Evolutionary conservation across 2,329 filamentous ascomycete species (phyloP).

Genomic region (Paracoccidioides brasiliensis): DNA sequence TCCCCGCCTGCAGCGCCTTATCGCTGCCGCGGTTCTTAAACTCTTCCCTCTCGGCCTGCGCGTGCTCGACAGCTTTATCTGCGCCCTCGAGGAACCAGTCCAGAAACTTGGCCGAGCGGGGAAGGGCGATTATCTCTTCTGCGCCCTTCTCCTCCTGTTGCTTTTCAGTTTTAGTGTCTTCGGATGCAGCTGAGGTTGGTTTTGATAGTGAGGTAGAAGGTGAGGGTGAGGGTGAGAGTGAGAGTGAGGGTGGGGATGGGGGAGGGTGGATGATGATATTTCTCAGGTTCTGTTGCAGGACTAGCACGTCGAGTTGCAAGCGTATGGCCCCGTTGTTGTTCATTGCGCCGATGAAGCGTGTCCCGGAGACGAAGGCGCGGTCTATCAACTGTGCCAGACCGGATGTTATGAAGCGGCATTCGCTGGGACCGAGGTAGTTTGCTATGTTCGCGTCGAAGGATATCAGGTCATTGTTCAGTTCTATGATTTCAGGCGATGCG

Average conservation of each 20-base stretch:
- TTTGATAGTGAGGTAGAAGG: no score
- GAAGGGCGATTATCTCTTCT: constrained; percentile 29
- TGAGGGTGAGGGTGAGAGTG: neutral
- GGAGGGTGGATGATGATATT: constrained; percentile 51
- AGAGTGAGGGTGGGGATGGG: constrained; percentile 5
- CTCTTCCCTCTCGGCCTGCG: constrained; percentile 32
- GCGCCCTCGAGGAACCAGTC: constrained; percentile 37
- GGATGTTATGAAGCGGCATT: constrained; percentile 61
- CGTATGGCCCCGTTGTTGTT: constrained; percentile 71
- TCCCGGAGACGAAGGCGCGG: constrained; percentile 60
- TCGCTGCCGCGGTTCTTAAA: constrained; percentile 21
- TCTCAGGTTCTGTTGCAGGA: constrained; percentile 92
- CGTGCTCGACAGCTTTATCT: constrained; percentile 32
- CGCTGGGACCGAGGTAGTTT: constrained; percentile 55
- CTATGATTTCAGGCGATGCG: constrained; percentile 55
- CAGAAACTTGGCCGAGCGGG: constrained; percentile 33
- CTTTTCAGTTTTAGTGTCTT: constrained; percentile 6
- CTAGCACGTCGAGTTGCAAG: constrained; percentile 86
- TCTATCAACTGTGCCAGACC: constrained; percentile 71
- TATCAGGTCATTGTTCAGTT: constrained; percentile 72
- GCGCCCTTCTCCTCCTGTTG: constrained; percentile 5
- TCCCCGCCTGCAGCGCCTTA: constrained; percentile 24
- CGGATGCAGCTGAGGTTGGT: constrained; percentile 10
- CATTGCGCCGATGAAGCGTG: constrained; percentile 62
- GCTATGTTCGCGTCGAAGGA: constrained; percentile 72